phyloP scores from a whole-genome alignment of 192 early-diverging fungal species.

The Pecoramyces ruminantium region DNA sequence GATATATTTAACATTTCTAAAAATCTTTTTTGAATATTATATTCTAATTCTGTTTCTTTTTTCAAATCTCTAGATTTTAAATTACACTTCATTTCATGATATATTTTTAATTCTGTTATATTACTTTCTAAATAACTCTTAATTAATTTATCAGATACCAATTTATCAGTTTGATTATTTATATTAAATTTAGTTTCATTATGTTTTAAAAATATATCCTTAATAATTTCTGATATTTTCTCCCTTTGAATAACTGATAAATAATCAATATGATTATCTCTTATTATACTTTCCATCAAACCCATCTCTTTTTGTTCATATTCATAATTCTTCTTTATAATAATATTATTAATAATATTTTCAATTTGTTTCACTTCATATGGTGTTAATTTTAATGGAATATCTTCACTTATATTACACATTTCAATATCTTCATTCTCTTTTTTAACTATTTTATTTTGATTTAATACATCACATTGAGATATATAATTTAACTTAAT shows the following conservation, averaged over 20 bases:
- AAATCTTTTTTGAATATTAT: background rate
- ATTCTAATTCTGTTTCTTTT: background rate
- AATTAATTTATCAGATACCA: background rate
- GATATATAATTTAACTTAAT: background rate
- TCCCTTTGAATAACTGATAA: background rate
- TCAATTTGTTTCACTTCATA: background rate
- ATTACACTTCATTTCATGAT: background rate
- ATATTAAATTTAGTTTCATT: background rate
- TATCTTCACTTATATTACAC: background rate
- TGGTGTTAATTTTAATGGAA: background rate
- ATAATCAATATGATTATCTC: background rate
- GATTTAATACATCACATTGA: background rate
- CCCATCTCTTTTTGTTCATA: background rate
- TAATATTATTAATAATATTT: background rate
- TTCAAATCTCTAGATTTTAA: background rate
- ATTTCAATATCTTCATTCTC: background rate
- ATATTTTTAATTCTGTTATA: background rate
- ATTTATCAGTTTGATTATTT: background rate
- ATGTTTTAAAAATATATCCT: background rate
- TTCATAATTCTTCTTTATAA: background rate
- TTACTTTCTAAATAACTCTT: background rate
- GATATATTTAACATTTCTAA: background rate
- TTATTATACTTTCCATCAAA: background rate
- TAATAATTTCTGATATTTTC: background rate
- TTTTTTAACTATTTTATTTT: background rate